Percentiles rank a stretch among this genome's conserved stretches.
Conservation (phyloP, 345 rosid genomes). For the Melaleuca alternifolia region DNA sequence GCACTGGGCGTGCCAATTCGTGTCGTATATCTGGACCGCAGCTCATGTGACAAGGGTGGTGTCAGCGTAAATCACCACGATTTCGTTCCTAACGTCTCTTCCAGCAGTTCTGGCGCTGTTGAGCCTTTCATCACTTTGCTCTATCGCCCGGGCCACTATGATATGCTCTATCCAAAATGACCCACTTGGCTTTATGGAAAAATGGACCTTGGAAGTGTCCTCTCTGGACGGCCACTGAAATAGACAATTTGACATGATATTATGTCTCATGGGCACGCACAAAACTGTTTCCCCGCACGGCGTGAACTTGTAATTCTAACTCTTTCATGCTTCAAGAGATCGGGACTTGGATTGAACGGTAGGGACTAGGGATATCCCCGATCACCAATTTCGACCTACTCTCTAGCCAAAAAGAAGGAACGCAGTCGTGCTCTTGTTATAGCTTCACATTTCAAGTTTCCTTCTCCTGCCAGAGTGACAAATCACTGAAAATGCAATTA, state of each 20-base stretch:
- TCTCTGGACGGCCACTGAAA: background rate
- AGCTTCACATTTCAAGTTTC: background rate
- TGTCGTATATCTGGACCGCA: conserved; percentile 90
- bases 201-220: background rate
- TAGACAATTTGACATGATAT: background rate
- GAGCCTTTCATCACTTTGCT: conserved; percentile 76
- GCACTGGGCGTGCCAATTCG: conserved; percentile 89
- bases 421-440: background rate
- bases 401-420: background rate
- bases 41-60: conserved; percentile 68
- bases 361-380: background rate
- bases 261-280: background rate
- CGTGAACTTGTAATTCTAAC: background rate
- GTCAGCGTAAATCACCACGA: conserved; percentile 88
- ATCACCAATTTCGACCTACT: background rate
- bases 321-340: background rate
- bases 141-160: conserved; percentile 98
- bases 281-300: background rate
- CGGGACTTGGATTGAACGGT: background rate
- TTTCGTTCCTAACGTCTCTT: conserved; percentile 48
- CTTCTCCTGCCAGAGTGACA: background rate
- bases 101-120: conserved; percentile 16
- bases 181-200: background rate
- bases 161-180: conserved; percentile 86
- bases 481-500: background rate